Evolutionary conservation across 1,284 basidiomycete genomes (phyloP).

Genomic region (Malassezia slooffiae): DNA sequence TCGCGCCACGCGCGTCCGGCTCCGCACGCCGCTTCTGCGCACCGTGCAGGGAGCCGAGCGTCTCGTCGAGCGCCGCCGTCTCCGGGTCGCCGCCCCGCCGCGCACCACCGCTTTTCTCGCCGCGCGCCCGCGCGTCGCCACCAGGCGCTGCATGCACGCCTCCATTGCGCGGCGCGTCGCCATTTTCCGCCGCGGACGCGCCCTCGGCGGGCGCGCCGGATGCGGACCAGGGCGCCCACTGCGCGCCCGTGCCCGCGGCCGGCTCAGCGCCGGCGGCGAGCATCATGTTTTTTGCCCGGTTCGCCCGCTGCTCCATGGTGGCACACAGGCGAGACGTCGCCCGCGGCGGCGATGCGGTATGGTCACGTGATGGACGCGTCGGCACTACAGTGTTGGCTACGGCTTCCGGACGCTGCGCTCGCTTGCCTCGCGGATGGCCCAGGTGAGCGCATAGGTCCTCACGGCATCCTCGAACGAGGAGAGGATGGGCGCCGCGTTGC

Average conservation of each 20-base stretch:
- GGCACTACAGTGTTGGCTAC: too few species aligned
- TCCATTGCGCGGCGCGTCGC: neutral
- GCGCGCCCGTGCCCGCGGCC: neutral
- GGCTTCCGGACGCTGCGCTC: slow-evolving; percentile 33
- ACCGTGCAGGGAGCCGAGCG: too few species aligned
- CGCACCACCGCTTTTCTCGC: neutral
- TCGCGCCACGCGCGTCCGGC: neutral
- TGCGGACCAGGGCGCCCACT: neutral
- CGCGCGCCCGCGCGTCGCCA: neutral
- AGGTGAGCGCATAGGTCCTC: slow-evolving; percentile 45
- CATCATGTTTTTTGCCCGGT: slow-evolving; percentile 7
- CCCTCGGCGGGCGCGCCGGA: neutral
- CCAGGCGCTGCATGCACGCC: neutral
- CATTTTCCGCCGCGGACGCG: neutral
- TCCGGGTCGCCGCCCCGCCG: neutral
- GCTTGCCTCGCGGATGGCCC: slow-evolving; percentile 39
- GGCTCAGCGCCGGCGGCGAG: neutral
- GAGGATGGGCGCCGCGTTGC: slow-evolving; percentile 29
- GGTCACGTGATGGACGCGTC: too few species aligned
- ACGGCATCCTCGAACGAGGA: slow-evolving; percentile 40
- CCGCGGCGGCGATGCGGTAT: neutral
- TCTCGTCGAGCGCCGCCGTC: neutral
- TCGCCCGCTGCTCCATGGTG: slow-evolving; percentile 16
- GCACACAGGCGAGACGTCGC: neutral
- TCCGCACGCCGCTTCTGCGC: neutral